These are phyloP conservation scores for Kuraishia ogatae DNA, from an alignment of 805 yeast genomes.

Conservation along the genomic window DNA sequence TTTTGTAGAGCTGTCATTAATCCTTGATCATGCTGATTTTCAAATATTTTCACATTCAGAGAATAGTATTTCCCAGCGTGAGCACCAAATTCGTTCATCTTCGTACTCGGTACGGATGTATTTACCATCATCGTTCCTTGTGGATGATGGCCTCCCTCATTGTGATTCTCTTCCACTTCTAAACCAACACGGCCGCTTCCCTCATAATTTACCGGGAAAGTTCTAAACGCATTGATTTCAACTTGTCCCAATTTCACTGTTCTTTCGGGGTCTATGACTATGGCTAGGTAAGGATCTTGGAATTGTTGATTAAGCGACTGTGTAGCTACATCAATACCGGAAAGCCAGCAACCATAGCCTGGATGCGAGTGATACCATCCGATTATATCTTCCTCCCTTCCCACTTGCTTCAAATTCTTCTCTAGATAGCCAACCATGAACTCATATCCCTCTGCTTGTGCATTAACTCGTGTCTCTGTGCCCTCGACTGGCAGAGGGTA, in stretches of 20 bases:
- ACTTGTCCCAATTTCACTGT: conserved; percentile 54
- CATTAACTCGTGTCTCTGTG: conserved; percentile 92
- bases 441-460: conserved; percentile 89
- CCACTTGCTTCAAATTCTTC: conserved; percentile 22
- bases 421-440: conserved; percentile 84
- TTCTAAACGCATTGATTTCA: conserved; percentile 85
- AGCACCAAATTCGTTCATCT: conserved; percentile 57
- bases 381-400: conserved; percentile 59
- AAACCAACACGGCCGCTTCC: background rate
- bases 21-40: conserved; percentile 38
- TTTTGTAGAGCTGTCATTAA: conserved; percentile 34
- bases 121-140: background rate
- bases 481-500: conserved; percentile 92
- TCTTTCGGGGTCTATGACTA: conserved; percentile 79
- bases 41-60: conserved; percentile 52
- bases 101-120: conserved; percentile 35
- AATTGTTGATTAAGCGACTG: conserved; percentile 77
- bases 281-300: conserved; percentile 87
- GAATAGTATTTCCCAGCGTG: conserved; percentile 66
- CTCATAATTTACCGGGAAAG: conserved; percentile 26
- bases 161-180: background rate
- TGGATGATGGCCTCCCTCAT: background rate
- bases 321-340: conserved; percentile 89
- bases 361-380: conserved; percentile 99
- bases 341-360: conserved; percentile 94